Conservation (phyloP, 2,329 filamentous ascomycete genomes). For the Geosmithia flava region DNA sequence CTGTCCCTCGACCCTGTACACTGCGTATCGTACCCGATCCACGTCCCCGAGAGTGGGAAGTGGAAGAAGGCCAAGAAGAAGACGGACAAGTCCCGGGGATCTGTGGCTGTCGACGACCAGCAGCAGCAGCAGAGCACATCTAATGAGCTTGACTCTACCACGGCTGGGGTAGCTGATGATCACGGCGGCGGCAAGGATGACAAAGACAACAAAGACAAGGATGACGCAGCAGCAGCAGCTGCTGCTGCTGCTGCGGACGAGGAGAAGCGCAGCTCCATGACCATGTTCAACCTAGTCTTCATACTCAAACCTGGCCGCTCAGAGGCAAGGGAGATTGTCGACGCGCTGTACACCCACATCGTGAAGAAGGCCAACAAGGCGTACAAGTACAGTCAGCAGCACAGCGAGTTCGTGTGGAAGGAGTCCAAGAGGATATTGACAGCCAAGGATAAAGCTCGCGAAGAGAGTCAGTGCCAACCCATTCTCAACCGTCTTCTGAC, state of each 20-base stretch:
- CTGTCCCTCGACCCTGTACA: constrained; percentile 68
- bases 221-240: constrained; percentile 19
- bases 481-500: too few relatives aligned
- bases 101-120: neutral
- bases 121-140: constrained; percentile 7
- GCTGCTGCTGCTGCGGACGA: constrained; percentile 22
- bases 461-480: constrained; percentile 50
- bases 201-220: constrained; percentile 17
- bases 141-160: constrained; percentile 11
- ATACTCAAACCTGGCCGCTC: constrained; percentile 70
- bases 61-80: constrained; percentile 57
- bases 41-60: constrained; percentile 64
- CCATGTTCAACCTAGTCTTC: constrained; percentile 97
- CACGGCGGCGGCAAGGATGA: constrained; percentile 5
- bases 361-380: constrained; percentile 88
- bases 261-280: constrained; percentile 62
- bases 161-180: constrained; percentile 10
- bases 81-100: constrained; percentile 14
- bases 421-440: constrained; percentile 75
- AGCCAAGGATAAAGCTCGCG: constrained; percentile 71
- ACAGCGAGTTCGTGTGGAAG: constrained; percentile 81
- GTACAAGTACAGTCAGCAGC: constrained; percentile 84
- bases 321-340: constrained; percentile 62
- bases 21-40: constrained; percentile 74
- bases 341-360: constrained; percentile 73